Evolutionary conservation across 2,329 filamentous ascomycete genomes (phyloP).

Genomic region (Aotearoamyces nothofagi): DNA sequence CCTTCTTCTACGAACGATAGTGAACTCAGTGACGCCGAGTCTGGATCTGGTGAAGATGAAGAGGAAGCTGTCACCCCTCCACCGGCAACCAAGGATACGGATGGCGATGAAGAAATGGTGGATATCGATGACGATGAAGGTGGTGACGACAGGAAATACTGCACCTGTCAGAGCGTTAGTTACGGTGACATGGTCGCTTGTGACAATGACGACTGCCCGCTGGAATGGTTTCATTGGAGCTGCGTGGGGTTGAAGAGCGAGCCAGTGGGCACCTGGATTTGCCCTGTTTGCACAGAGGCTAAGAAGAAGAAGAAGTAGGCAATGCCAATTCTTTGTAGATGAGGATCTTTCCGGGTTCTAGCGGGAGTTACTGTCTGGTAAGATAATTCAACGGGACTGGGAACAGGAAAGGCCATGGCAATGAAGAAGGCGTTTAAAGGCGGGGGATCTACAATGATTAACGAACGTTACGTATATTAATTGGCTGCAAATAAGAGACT

Average conservation of each 20-base stretch:
- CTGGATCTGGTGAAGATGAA: constrained; percentile 35
- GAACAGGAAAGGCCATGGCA: too few species aligned
- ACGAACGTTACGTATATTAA: too few species aligned
- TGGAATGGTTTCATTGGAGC: constrained; percentile 81
- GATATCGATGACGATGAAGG: constrained; percentile 52
- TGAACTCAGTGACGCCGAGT: constrained; percentile 48
- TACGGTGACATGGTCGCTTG: constrained; percentile 84
- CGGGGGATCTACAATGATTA: too few species aligned
- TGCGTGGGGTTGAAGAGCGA: constrained; percentile 55
- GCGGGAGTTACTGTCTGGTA: too few species aligned
- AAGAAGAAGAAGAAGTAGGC: constrained; percentile 4
- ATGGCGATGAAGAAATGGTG: constrained; percentile 36
- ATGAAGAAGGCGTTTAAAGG: too few species aligned
- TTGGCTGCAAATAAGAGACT: too few species aligned
- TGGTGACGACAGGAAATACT: constrained; percentile 65
- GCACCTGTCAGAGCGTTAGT: constrained; percentile 68
- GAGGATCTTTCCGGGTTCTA: too few species aligned
- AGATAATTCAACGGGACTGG: too few species aligned
- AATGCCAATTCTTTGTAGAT: constrained; percentile 1
- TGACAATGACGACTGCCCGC: constrained; percentile 68
- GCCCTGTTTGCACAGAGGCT: constrained; percentile 41
- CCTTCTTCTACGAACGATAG: constrained; percentile 48
- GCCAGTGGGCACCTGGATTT: constrained; percentile 53
- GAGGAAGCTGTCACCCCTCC: constrained; percentile 21
- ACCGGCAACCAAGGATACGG: constrained; percentile 33